These are phyloP conservation scores for Aspergillus sp. DNA, from an alignment of 2,329 filamentous ascomycete species.

Conservation along the genomic window DNA sequence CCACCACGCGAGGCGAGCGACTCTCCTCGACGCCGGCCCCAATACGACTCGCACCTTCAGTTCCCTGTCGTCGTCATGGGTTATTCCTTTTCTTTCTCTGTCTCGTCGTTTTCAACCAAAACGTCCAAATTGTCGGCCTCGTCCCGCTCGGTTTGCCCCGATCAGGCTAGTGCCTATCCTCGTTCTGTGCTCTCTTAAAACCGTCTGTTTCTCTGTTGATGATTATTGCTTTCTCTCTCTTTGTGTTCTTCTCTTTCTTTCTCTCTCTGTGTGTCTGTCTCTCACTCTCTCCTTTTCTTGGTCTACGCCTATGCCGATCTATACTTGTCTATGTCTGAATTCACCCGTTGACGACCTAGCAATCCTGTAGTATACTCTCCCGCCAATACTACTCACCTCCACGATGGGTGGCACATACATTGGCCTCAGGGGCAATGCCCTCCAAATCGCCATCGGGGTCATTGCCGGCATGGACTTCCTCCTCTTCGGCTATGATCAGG, in stretches of 20 bases:
- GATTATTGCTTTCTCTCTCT: conserved; percentile 7
- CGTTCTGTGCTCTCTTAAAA: background rate
- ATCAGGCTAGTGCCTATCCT: conserved; percentile 2
- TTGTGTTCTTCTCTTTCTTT: conserved; percentile 3
- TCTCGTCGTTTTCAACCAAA: no score
- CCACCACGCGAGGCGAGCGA: no score
- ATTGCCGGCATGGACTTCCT: conserved; percentile 39
- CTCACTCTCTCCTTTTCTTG: conserved; percentile 13
- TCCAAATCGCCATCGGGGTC: conserved; percentile 37
- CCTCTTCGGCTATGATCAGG: conserved; percentile 32
- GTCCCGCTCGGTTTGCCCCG: conserved; percentile 9
- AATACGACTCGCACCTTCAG: no score
- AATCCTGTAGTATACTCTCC: background rate
- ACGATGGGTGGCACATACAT: conserved; percentile 25
- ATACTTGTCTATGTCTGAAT: no score
- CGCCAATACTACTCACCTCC: background rate
- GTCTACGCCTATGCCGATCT: background rate
- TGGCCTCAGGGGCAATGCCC: conserved; percentile 33
- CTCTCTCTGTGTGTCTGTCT: background rate
- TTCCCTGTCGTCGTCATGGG: no score
- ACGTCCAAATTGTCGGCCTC: background rate
- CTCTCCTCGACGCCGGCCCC: no score
- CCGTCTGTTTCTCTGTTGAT: conserved; percentile 5
- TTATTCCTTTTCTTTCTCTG: no score
- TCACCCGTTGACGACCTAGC: no score